Evolutionary conservation across 1,139 yeast species (phyloP).

Genomic region (Entelexis paramagnoliae): DNA sequence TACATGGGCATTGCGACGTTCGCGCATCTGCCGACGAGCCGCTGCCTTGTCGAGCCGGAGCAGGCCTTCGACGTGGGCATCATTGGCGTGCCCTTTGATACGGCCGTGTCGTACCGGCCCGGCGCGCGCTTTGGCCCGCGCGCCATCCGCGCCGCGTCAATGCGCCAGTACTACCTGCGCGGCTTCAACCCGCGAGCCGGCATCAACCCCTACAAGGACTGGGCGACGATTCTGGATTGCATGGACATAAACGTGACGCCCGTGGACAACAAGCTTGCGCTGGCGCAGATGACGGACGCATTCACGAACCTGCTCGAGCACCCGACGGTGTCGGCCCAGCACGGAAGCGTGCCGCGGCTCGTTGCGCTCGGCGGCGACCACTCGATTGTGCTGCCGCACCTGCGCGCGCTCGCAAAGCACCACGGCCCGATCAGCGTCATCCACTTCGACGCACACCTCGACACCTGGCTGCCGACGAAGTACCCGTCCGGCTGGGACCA

Average conservation of each 20-base stretch:
- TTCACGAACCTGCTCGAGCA: slow-evolving; percentile 47
- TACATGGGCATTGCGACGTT: slow-evolving; percentile 53
- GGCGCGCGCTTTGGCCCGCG: slow-evolving; percentile 79
- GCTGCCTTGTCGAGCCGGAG: slow-evolving; percentile 45
- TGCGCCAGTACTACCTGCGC: slow-evolving; percentile 54
- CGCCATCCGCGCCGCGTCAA: slow-evolving; percentile 63
- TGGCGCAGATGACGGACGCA: slow-evolving; percentile 57
- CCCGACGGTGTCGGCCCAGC: slow-evolving; percentile 23
- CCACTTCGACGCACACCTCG: slow-evolving; percentile 73
- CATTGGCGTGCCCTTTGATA: slow-evolving; percentile 70
- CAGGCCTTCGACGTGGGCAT: slow-evolving; percentile 51
- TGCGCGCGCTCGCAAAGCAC: slow-evolving; percentile 48
- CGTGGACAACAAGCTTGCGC: slow-evolving; percentile 60
- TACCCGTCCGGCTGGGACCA: slow-evolving; percentile 58
- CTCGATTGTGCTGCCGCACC: slow-evolving; percentile 57
- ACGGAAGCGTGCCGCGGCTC: slow-evolving; percentile 40
- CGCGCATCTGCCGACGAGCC: slow-evolving; percentile 55
- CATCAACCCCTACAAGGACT: slow-evolving; percentile 51
- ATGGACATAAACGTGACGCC: slow-evolving; percentile 78
- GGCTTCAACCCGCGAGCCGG: slow-evolving; percentile 62
- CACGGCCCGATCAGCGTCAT: slow-evolving; percentile 60
- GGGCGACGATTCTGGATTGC: slow-evolving; percentile 66
- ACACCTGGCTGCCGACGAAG: slow-evolving; percentile 60
- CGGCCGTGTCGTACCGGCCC: slow-evolving; percentile 61
- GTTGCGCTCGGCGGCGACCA: slow-evolving; percentile 74